Conservation (phyloP, 2,329 filamentous ascomycete species). For the Claviceps africana region DNA sequence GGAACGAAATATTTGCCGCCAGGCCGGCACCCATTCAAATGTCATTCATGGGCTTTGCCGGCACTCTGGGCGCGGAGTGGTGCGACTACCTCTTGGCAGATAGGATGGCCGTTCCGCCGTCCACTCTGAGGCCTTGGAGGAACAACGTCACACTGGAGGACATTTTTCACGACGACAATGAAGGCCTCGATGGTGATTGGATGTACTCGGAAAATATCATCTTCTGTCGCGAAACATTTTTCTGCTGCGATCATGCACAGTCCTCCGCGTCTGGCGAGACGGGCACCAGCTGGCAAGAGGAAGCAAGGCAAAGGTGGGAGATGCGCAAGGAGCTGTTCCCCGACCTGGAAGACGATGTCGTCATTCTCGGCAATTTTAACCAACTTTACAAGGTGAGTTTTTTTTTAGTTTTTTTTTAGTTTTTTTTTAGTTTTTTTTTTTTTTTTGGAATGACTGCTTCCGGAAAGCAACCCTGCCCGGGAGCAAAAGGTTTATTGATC, state of each 20-base stretch:
- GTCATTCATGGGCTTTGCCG: conserved; percentile 99
- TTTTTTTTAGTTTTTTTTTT: no score
- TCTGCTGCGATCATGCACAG: conserved; percentile 93
- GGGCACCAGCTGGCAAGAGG: conserved; percentile 64
- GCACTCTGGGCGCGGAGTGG: conserved; percentile 92
- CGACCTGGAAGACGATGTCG: conserved; percentile 59
- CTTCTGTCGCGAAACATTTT: conserved; percentile 88
- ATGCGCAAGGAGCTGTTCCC: conserved; percentile 94
- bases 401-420: no score
- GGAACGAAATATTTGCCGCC: conserved; percentile 93
- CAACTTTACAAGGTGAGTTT: conserved; percentile 82
- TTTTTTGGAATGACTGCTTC: no score
- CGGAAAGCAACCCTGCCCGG: background rate
- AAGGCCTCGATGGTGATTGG: conserved; percentile 63
- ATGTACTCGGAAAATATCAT: conserved; percentile 95
- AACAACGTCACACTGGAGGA: conserved; percentile 64
- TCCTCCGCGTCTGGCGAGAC: conserved; percentile 62
- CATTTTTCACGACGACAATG: conserved; percentile 49
- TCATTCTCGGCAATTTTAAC: conserved; percentile 97
- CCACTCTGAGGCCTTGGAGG: conserved; percentile 68
- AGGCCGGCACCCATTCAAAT: conserved; percentile 92
- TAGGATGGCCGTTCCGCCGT: conserved; percentile 66
- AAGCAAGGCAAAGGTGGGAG: conserved; percentile 68
- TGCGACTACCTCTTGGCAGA: conserved; percentile 95
- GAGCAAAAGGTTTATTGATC: background rate